These are phyloP conservation scores for Phytophthora tubulina DNA, from an alignment of 352 stramenopile genomes.

Conservation along the genomic window DNA sequence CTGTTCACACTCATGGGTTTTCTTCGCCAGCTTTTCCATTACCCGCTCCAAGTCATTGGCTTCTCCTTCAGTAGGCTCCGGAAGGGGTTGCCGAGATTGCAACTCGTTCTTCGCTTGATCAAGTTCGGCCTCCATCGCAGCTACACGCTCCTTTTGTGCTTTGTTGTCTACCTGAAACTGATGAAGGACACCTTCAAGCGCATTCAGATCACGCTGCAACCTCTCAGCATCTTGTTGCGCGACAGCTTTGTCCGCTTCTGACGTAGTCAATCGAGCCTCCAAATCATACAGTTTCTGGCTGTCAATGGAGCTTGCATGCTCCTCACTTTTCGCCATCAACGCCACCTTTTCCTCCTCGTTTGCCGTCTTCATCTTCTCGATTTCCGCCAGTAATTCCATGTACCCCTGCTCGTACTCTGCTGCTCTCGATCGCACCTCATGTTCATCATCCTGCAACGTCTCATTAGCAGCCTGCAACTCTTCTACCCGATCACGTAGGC, in stretches of 20 bases:
- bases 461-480: conserved; percentile 49
- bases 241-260: conserved; percentile 70
- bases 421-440: conserved; percentile 49
- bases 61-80: conserved; percentile 13
- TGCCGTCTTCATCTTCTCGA: conserved; percentile 55
- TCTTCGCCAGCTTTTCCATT: conserved; percentile 64
- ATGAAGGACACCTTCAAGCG: conserved; percentile 69
- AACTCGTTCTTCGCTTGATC: conserved; percentile 40
- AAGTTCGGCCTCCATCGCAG: conserved; percentile 58
- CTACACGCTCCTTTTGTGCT: conserved; percentile 53
- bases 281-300: conserved; percentile 72
- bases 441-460: conserved; percentile 52
- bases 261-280: conserved; percentile 58
- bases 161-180: conserved; percentile 77
- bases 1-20: conserved; percentile 75
- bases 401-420: conserved; percentile 81
- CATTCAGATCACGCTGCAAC: conserved; percentile 60
- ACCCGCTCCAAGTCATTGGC: conserved; percentile 64
- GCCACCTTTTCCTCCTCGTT: conserved; percentile 62
- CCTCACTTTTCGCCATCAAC: conserved; percentile 58
- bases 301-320: conserved; percentile 59
- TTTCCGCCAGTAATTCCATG: conserved; percentile 59
- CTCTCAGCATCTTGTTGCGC: conserved; percentile 68
- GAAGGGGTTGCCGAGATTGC: conserved; percentile 20
- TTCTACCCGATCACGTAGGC: conserved; percentile 40